Evolutionary conservation across 352 stramenopile genomes (phyloP), one percentile per base, ranked within the genome.

Genomic region (Phytophthora litchii): DNA sequence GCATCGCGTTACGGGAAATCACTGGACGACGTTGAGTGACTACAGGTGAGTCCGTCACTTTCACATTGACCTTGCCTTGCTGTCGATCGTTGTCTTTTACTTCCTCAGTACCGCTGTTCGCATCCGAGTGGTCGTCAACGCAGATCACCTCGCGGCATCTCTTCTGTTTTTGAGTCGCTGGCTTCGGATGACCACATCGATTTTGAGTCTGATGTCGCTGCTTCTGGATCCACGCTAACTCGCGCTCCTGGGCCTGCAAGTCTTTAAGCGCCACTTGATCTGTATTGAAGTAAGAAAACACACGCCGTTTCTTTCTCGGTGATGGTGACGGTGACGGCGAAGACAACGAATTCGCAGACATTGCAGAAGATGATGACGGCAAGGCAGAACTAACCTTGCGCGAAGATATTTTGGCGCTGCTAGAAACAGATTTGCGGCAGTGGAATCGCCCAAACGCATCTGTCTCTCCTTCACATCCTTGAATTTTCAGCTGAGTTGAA

Each of bases 221-320:
- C 25, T 34, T 52, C 12, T 45, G 56, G 35, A 79, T 67, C 41
- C 56, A 64, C n/a, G 70, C 70, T n/a, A 79, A 20, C 44, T 79
- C 70, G 50, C 63, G 66, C 34, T 79, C 70, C 20, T 79, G 70
- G 8, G 70, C 70, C 51, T 79, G 70, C 34, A 79, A 20, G 31
- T 76, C 67, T 42, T 68, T 32, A 4, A 79, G 43, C 10, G 70
- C 43, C 12, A 79, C 31, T 9, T 35, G 44, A 48, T 79, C 66
- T 10, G 48, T 42, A 27, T 67, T 49, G 35, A 74, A 74, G 21
- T 46, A 36, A n/a, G 42, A 25, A 23, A 35, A 10, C 4, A 60
- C 48, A 8, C 54, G 54, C 8, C 65, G 54, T 19, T 60, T 74
- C 16, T 67, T 74, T 47, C 60, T 64, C 12, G 40, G 65, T 40